Base-by-base conservation (phyloP, 2,329 filamentous ascomycete species). In the Ceratocystis alfenasii region DNA sequence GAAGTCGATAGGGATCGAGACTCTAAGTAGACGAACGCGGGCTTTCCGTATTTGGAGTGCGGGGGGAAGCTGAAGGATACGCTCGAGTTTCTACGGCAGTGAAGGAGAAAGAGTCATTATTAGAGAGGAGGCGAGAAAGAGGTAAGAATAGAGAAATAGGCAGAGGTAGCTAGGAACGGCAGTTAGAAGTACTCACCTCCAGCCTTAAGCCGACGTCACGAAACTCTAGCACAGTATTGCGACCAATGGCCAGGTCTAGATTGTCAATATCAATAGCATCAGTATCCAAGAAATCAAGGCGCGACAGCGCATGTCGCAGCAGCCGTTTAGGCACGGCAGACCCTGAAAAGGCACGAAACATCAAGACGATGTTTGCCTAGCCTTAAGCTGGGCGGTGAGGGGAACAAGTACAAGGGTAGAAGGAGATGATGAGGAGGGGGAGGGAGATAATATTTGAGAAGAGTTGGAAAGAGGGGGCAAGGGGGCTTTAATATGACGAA, bases 261-360 rank as follows among this genome's bases (percentile, higher is more conserved):
- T 90, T 90, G 69, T 94, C 90, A 68, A 94, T 81, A 72, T 96
- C 89, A 70, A 96, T 79, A 12, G 88, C 87, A 73, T 95, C 88
- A 66, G 90, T 88, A 72, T 97, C 94, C 68, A 99, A 83, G 65
- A 96, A 81, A 71, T 95, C 91, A 67, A 96, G 81, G 67, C 87
- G 86, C 28, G 88, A 87, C 53, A 99, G 79, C 62, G 87, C 90
- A 78, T 94, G 96, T 70, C 90, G 87, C 70, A 97, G 82, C 71
- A 97, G 81, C 75, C 88, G 86, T 81, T 94, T 95, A 77, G 92
- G 89, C 80, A 95, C 90, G 70, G 84, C 89, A 69, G 90, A 84
- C 74, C 76, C 80, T 71, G 79, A 77, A 72, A 85, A 84, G 67
- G 80, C 81, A 75, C 80, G 86, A 72, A 94, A 83, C 74, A 89